Conservation (phyloP, 192 early-diverging fungal species). For the Entomortierella parvispora region DNA sequence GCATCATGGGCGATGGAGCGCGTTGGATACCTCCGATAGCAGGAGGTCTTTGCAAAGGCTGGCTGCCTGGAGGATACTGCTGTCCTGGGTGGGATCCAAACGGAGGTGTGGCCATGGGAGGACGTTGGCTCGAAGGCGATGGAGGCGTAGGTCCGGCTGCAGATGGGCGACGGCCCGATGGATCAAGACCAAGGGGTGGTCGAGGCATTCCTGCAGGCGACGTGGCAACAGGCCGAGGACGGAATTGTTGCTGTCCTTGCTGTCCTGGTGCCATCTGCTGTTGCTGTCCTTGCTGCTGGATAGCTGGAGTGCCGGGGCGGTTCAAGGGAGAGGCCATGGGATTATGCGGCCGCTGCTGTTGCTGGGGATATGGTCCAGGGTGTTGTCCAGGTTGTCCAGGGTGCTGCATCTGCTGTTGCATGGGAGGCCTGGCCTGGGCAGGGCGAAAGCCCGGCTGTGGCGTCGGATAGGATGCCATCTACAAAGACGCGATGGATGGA, state of each 20-base stretch:
- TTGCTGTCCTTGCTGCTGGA: slow-evolving; percentile 20
- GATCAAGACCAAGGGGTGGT: slow-evolving; percentile 18
- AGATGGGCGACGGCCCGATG: slow-evolving; percentile 25
- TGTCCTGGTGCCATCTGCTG: slow-evolving; percentile 12
- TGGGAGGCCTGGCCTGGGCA: slow-evolving; percentile 29
- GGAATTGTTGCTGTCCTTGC: slow-evolving; percentile 5
- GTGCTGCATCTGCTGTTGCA: slow-evolving; percentile 44
- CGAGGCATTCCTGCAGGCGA: slow-evolving; percentile 26
- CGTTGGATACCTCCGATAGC: slow-evolving; percentile 30
- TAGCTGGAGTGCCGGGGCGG: too few relatives aligned
- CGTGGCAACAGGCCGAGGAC: slow-evolving; percentile 21
- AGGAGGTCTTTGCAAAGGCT: slow-evolving; percentile 28
- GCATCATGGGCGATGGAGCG: slow-evolving; percentile 41
- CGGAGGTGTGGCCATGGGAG: slow-evolving; percentile 29
- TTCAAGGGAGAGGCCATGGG: too few relatives aligned
- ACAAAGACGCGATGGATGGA: too few relatives aligned
- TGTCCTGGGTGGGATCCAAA: slow-evolving; percentile 27
- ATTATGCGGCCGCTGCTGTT: slow-evolving; percentile 3
- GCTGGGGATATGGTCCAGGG: not conserved
- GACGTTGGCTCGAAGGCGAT: slow-evolving; percentile 37
- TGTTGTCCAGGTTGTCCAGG: too few relatives aligned
- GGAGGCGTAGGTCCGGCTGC: slow-evolving; percentile 13
- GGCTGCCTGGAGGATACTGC: not conserved
- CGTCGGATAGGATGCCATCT: slow-evolving; percentile 45
- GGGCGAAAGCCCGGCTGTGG: slow-evolving; percentile 31